Evolutionary conservation across 495 filamentous ascomycete genomes (phyloP), one percentile per base, ranked within the genome.

Genomic region (Opeltia flavorubescens): DNA sequence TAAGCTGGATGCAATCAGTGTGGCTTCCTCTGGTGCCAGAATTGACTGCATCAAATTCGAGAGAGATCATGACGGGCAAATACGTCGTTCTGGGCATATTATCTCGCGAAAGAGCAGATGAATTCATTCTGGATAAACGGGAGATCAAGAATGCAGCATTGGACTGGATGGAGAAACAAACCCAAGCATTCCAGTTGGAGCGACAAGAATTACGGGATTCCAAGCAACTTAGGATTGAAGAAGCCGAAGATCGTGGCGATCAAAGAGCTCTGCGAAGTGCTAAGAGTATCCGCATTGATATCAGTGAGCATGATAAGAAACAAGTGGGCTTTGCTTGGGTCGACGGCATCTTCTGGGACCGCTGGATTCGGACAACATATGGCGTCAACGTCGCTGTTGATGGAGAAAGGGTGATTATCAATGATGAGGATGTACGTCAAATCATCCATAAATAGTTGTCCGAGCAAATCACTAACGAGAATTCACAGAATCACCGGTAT

Each of bases 11-110:
- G 89, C 82, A 82, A 51, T 83, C 77, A 17, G 86, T 94, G 20
- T 98, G 93, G 93, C 72, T 95, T 27, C 91, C 91, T n/a, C 89
- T 98, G 46, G 86, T 98, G 15, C 91, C 91, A 2, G 91, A 98
- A 59, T 75, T 98, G 23, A 94, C 85, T 0, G 86, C 84, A 20
- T 77, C 81, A 20, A 98, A 98, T 60, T 86, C 91, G 0, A 75
- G 77, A 41, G 86, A 96, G 62, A 84, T 98, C 51, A 95, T 96
- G 88, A 78, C 87, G 56, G 84, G 84, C 47, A 88, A 87, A 62
- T 78, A 83, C 27, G 91, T 96, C 24, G 91, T 98, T 0, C 76
- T 98, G 13, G 93, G 85, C 11, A 83, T 98, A 18, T 66, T 98
- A 23, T 85, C 79, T 57, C 76, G 89, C 13, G 81, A 85, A 9